Base-by-base conservation (phyloP, 768 basidiomycete genomes). In the Scleroderma citrinum region DNA sequence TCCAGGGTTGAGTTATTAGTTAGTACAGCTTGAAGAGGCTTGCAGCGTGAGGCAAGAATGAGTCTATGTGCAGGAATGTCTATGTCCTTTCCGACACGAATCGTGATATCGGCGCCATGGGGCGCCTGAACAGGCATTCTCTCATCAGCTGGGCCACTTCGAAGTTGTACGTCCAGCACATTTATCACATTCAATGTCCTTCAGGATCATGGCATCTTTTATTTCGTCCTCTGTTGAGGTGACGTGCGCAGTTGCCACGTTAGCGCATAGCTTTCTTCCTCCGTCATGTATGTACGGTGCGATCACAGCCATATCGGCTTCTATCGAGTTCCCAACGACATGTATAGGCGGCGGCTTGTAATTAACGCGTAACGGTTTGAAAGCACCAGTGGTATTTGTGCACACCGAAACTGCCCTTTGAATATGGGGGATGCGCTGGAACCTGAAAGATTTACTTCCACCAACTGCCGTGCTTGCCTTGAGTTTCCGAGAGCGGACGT, bases 381-480 rank as follows among this genome's bases (percentile, higher is more conserved):
- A 94, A 0, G 89, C 88, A 1, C 95, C 96, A 0, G 88, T 84
- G 55, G 80, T 83, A 56, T 89, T 96, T 12, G 88, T 84, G 46
- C 83, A 87, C 5, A 99, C 95, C 26, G 77, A 75, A 23, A 85
- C 78, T 23, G 86, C 81, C n/a, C 96, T 83, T 59, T 98, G 94
- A 1, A 96, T 70, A 56, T 81, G 81, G 0, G 87, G 82, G 1
- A 96, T 70, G 12, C 85, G 81, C 51, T 84, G 80, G 62, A 92
- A 95, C 68, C 85, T 92, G 72, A 78, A 78, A 1, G 78, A 62
- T 61, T 85, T 85, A 5, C 49, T 54, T 36, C 53, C 65, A 39
- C 37, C 54, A 21, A 58, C 59, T 45, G 51, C 64, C 61, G 47
- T 46, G 19, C 42, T 49, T 5, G 48, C 54, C 55, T 60, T 68